These are phyloP conservation scores for Leishmania amazonensis DNA, from an alignment of 208 protist species.

Conservation along the genomic window DNA sequence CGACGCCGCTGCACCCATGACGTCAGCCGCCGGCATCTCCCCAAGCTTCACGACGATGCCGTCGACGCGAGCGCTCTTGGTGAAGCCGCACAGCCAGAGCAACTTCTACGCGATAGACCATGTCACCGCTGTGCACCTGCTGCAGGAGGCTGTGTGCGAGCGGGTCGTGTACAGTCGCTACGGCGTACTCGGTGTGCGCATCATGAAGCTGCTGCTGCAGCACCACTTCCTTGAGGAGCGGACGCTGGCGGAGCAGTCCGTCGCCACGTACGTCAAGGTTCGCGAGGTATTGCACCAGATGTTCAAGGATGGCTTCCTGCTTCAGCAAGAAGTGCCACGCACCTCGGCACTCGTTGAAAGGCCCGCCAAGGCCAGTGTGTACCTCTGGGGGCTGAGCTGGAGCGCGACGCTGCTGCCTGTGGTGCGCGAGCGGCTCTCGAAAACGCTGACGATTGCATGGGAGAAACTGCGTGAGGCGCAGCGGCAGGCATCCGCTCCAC, in stretches of 20 bases:
- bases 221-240: slow-evolving; percentile 78
- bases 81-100: slow-evolving; percentile 16
- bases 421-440: slow-evolving; percentile 53
- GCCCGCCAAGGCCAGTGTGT: slow-evolving; percentile 56
- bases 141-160: slow-evolving; percentile 65
- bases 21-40: not conserved
- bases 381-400: slow-evolving; percentile 63
- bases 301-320: slow-evolving; percentile 72
- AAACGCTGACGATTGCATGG: slow-evolving; percentile 45
- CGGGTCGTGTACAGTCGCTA: slow-evolving; percentile 71
- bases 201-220: slow-evolving; percentile 75
- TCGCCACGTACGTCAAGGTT: slow-evolving; percentile 62
- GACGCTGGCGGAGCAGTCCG: slow-evolving; percentile 76
- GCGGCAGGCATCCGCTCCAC: not conserved
- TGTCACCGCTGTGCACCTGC: slow-evolving; percentile 35
- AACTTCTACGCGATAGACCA: slow-evolving; percentile 29
- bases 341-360: slow-evolving; percentile 50
- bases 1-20: slow-evolving; percentile 6
- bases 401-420: slow-evolving; percentile 39
- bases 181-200: slow-evolving; percentile 78
- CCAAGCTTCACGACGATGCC: not conserved
- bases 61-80: slow-evolving; percentile 18
- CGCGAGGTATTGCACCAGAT: slow-evolving; percentile 77
- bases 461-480: slow-evolving; percentile 39
- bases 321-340: slow-evolving; percentile 73